Evolutionary conservation across 306 rosid species (phyloP).

Genomic region (Alnus glutinosa): DNA sequence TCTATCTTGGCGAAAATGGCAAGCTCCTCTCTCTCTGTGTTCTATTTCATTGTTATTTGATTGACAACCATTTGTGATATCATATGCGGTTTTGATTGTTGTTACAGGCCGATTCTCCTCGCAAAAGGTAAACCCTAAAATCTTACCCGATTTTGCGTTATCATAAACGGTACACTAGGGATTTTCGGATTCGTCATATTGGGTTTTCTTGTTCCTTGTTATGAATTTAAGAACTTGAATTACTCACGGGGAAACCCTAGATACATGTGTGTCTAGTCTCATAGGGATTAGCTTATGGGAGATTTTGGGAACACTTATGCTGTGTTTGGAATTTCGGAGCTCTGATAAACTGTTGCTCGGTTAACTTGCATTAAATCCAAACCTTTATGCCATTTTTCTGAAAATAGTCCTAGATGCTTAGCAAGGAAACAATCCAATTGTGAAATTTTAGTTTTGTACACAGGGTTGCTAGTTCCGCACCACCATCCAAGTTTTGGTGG

Average conservation of each 20-base stretch:
- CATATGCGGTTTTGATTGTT: background rate
- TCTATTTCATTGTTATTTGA: slow-evolving; percentile 6
- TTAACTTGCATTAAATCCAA: no score
- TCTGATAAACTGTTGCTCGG: background rate
- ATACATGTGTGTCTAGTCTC: background rate
- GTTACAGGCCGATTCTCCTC: slow-evolving; percentile 80
- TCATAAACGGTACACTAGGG: background rate
- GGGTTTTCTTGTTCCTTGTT: background rate
- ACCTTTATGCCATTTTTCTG: no score
- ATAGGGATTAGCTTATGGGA: background rate
- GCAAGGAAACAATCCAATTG: background rate
- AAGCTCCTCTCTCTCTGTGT: slow-evolving; percentile 7
- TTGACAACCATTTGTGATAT: background rate
- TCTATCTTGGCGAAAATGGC: slow-evolving; percentile 43
- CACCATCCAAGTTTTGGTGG: no score
- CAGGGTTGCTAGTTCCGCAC: background rate
- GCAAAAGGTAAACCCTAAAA: slow-evolving; percentile 55
- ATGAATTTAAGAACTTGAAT: background rate
- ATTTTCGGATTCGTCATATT: background rate
- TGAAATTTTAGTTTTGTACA: no score
- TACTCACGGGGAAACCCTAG: background rate
- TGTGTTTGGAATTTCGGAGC: background rate
- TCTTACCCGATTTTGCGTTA: background rate
- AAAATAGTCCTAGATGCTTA: no score
- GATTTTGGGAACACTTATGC: background rate